phyloP scores from a whole-genome alignment of 1,284 basidiomycete species.

The Melampsora abietis-canadensis region DNA sequence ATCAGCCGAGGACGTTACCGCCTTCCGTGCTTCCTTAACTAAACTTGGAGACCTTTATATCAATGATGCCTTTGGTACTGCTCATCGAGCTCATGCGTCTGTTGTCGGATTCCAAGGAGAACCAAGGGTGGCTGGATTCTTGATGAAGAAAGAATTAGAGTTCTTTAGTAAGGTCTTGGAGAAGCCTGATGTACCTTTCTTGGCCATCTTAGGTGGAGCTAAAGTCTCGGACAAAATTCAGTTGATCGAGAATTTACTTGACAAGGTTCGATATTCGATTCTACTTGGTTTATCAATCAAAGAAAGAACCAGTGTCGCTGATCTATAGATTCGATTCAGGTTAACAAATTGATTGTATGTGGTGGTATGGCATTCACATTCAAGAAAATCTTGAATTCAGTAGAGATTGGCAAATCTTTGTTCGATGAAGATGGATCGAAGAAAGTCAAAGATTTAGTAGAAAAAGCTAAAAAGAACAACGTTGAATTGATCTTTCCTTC shows the following conservation, averaged over 20 bases:
- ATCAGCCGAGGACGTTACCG: conserved; percentile 72
- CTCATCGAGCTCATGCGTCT: conserved; percentile 94
- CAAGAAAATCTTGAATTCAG: conserved; percentile 85
- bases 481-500: conserved; percentile 94
- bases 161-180: conserved; percentile 98
- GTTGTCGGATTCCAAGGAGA: conserved; percentile 95
- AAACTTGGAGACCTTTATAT: conserved; percentile 93
- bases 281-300: conserved; percentile 22
- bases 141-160: conserved; percentile 98
- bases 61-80: conserved; percentile 98
- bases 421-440: conserved; percentile 86
- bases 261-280: conserved; percentile 65
- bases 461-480: conserved; percentile 89
- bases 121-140: conserved; percentile 90
- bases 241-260: conserved; percentile 97
- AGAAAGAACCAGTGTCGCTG: too few species aligned
- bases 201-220: conserved; percentile 96
- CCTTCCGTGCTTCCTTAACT: conserved; percentile 83
- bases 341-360: conserved; percentile 91
- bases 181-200: conserved; percentile 88
- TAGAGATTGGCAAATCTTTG: conserved; percentile 89
- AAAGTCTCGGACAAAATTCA: conserved; percentile 99
- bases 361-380: conserved; percentile 99
- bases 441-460: conserved; percentile 78
- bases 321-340: conserved; percentile 57